Base-by-base conservation (phyloP, 2,329 filamentous ascomycete species). In the Aspergillus sclerotialis region DNA sequence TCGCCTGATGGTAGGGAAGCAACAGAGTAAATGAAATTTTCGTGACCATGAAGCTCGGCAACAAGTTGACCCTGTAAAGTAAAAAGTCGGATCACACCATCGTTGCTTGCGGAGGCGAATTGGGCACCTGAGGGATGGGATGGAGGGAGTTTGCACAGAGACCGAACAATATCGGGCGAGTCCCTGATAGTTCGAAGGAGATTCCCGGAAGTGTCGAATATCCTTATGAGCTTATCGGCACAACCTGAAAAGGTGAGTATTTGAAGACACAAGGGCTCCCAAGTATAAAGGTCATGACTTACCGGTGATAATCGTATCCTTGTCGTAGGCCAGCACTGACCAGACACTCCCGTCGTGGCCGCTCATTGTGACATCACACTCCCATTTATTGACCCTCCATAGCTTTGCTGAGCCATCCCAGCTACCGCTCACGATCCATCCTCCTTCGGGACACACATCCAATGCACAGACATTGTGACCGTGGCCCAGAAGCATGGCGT, bases 91-190 rank as follows among this genome's bases (percentile, higher is more conserved):
- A 98, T 84, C 13, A 89, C 69, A 17, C 87, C 86, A 54, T 98
- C 92, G 53, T 96, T 98, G 48, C 87, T 86, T 11, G 92, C 89
- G 28, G 89, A 94, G 29, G 89, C 92, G 57, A 98, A 89, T n/a
- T 94, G 82, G 12, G 88, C 90, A 9, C 85, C 84, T 14, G 82
- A 89, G 11, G 82, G 73, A 55, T 94, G 85, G 16, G 76, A 76
- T 15, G 70, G 58, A 1, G 86, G 82, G n/a, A 96, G 68, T 49
- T 78, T 80, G 61, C 84, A 90, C 7, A 98, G 71, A n/a, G 89
- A 88, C 40, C 92, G 80, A 33, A 96, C 84, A 23, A 93, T 82
- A 48, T 94, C 86, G 16, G 80, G 78, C 29, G 85, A 86, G 34
- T 82, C 79, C 47, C 80, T 71, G 39, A 84, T 75, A 2, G 74